phyloP scores from a whole-genome alignment of 208 protist genomes.

The Acanthamoeba triangularis region DNA sequence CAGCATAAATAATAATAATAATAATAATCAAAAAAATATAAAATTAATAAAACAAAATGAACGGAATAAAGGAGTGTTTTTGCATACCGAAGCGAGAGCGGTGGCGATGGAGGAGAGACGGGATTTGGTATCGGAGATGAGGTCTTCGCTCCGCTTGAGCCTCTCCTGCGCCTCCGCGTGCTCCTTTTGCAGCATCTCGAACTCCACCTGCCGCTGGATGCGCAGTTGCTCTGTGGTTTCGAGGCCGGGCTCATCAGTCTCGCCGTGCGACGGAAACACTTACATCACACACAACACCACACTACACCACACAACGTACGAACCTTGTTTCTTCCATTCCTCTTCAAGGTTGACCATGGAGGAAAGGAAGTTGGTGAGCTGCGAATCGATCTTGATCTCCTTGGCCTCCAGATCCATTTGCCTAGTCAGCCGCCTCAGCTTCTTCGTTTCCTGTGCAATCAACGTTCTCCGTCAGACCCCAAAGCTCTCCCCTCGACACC shows the following conservation, averaged over 20 bases:
- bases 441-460: conserved; percentile 38
- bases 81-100: neutral
- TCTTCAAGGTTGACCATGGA: conserved; percentile 3
- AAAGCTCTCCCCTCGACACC: neutral
- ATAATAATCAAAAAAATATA: neutral
- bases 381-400: conserved; percentile 36
- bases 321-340: conserved; percentile 28
- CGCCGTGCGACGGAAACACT: neutral
- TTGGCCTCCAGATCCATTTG: conserved; percentile 36
- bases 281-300: neutral
- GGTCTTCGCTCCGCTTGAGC: conserved; percentile 3
- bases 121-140: conserved; percentile 1
- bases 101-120: neutral
- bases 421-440: neutral
- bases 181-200: conserved; percentile 29
- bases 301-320: neutral
- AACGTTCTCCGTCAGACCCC: neutral
- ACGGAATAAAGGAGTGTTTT: neutral
- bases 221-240: conserved; percentile 9
- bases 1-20: neutral
- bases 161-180: neutral
- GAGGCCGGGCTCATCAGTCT: neutral
- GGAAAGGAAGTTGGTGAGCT: neutral
- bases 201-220: conserved; percentile 1
- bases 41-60: neutral